Evolutionary conservation across 306 rosid genomes (phyloP).

Genomic region (Phaseolus lunatus): DNA sequence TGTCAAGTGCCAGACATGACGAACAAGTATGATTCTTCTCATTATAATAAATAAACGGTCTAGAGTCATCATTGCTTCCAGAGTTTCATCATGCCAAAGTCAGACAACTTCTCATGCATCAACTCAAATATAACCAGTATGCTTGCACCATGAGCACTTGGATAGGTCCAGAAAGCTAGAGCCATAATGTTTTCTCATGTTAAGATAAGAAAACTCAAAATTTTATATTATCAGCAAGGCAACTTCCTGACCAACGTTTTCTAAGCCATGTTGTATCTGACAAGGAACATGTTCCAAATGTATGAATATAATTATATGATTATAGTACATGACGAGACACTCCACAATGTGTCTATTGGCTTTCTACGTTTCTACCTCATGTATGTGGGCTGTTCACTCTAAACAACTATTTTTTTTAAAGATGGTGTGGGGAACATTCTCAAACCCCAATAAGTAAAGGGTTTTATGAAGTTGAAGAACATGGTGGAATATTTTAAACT

Average conservation of each 20-base stretch:
- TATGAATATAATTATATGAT: not conserved
- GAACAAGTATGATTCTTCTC: not conserved
- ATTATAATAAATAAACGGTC: conserved; percentile 7
- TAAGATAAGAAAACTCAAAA: not conserved
- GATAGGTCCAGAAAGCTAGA: conserved; percentile 5
- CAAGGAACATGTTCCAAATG: not conserved
- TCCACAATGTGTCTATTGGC: not conserved
- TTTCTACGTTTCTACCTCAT: not conserved
- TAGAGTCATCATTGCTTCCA: conserved; percentile 19
- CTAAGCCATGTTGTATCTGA: not conserved
- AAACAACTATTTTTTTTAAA: not conserved
- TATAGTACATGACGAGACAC: not conserved
- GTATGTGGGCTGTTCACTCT: not conserved
- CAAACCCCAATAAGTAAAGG: not conserved
- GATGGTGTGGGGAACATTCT: not conserved
- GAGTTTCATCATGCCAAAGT: not conserved
- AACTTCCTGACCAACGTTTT: not conserved
- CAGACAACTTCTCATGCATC: not conserved
- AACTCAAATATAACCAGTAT: conserved; percentile 15
- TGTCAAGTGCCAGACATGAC: conserved; percentile 5
- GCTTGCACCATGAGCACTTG: not conserved
- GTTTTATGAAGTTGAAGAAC: not conserved
- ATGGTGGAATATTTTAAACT: conserved; percentile 15
- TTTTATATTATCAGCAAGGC: not conserved
- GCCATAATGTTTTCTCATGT: not conserved